Evolutionary conservation across 805 yeast species (phyloP).

Genomic region (Candida boleticola): DNA sequence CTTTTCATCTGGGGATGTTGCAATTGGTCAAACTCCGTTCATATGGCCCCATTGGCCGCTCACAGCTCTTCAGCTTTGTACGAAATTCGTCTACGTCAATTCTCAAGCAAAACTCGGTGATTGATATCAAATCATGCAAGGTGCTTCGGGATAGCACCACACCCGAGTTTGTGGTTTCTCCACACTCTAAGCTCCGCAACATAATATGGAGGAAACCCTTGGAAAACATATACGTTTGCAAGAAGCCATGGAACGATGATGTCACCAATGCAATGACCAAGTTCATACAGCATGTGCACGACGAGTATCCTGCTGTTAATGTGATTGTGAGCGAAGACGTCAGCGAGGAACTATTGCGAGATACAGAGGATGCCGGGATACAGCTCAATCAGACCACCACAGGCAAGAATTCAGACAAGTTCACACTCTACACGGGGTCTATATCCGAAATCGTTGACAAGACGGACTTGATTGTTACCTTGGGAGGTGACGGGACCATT

Average conservation of each 20-base stretch:
- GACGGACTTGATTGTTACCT: conserved; percentile 77
- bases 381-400: not conserved
- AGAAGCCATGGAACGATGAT: conserved; percentile 74
- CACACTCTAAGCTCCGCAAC: conserved; percentile 60
- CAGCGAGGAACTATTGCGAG: conserved; percentile 60
- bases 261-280: conserved; percentile 66
- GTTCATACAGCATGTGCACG: conserved; percentile 61
- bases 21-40: no score
- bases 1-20: no score
- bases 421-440: conserved; percentile 55
- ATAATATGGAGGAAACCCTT: conserved; percentile 72
- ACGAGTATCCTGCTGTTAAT: conserved; percentile 66
- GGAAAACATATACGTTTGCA: conserved; percentile 73
- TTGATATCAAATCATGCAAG: conserved; percentile 14
- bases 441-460: conserved; percentile 55
- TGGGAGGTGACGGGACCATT: conserved; percentile 98
- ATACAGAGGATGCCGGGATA: conserved; percentile 8
- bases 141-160: conserved; percentile 14
- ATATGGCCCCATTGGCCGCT: no score
- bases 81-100: no score
- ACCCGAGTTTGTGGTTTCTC: conserved; percentile 54
- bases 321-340: conserved; percentile 75
- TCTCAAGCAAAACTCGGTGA: conserved; percentile 3
- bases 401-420: conserved; percentile 5
- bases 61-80: no score